Base-by-base conservation (phyloP, 768 basidiomycete genomes). In the Tephrocybe sp. region DNA sequence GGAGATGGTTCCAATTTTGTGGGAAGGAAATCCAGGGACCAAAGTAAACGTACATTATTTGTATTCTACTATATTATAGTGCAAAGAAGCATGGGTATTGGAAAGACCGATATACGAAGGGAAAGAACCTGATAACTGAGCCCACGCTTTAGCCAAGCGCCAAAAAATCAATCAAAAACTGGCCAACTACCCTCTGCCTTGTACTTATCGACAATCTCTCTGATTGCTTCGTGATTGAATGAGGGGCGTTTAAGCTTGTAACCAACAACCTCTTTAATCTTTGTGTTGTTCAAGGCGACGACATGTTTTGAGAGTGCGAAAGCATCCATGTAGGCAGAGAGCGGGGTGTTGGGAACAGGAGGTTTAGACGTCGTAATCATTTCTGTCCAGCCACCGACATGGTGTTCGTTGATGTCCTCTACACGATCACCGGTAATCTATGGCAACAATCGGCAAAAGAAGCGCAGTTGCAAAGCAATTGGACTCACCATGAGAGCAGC, bases 321-420 rank as follows among this genome's bases (percentile, higher is more conserved):
- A 49, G 79, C 78, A 65, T 89, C 87, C 82, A 90, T 85, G 65
- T 92, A 94, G 0, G 89, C 86, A 16, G 75, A 80, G 54, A 92
- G 68, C 1, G 86, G 88, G 0, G 87, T 83, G 52, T 87, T 84
- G 11, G 77, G 72, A 50, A 90, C 74, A 2, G 86, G 85, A 20
- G 89, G 89, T 34, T 80, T 77, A 32, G 90, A 86, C 40, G 69
- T 80, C 17, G 70, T 69, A 58, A 91, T 77, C 85, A 94, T 90
- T 63, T 88, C 77, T 7, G 84, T 88, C 92, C 92, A 94, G 10
- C 80, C 83, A 46, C 79, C 73, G 30, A 91, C 87, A 61, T 94
- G 91, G 42, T 83, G 79, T 62, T 92, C 89, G 62, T 92, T 93
- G 61, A 91, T 88, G 43, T 90, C 87, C 61, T 92, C 88, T 6